Conservation (phyloP, 768 basidiomycete species). For the Hericium coralloides region DNA sequence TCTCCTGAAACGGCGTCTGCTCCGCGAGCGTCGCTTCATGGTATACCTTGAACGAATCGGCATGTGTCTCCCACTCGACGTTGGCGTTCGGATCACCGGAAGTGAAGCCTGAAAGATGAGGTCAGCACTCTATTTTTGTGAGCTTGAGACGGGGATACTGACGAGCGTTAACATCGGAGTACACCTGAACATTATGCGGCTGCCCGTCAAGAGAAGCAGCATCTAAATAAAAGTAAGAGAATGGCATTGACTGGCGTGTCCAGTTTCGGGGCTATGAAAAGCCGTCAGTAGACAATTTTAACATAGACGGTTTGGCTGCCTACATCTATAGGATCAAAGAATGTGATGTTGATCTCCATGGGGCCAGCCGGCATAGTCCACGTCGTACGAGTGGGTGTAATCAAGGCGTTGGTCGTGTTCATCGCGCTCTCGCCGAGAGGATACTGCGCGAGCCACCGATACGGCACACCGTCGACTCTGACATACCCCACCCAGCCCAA, state of each 20-base stretch:
- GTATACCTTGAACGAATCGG: slow-evolving; percentile 1
- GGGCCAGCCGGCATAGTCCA: slow-evolving; percentile 25
- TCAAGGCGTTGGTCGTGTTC: slow-evolving; percentile 15
- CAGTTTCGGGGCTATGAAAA: slow-evolving; percentile 24
- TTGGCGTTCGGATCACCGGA: background rate
- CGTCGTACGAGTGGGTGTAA: slow-evolving; percentile 29
- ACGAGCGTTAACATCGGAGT: slow-evolving; percentile 43
- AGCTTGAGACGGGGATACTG: slow-evolving; percentile 12
- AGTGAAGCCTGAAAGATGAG: slow-evolving; percentile 18
- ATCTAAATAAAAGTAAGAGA: slow-evolving; percentile 27
- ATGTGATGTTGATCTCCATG: slow-evolving; percentile 28
- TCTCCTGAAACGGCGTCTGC: slow-evolving; percentile 5
- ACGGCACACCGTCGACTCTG: slow-evolving; percentile 6
- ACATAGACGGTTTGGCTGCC: background rate
- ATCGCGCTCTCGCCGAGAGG: background rate
- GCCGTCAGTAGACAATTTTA: background rate
- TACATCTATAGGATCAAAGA: slow-evolving; percentile 31
- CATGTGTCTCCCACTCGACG: slow-evolving; percentile 1
- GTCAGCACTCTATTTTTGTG: background rate
- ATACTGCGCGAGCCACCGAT: slow-evolving; percentile 9
- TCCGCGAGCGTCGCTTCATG: slow-evolving; percentile 7
- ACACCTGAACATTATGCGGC: slow-evolving; percentile 27
- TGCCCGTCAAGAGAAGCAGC: slow-evolving; percentile 23
- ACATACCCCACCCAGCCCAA: slow-evolving; percentile 6
- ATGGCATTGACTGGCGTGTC: slow-evolving; percentile 30